Evolutionary conservation across 2,329 filamentous ascomycete genomes (phyloP).

Genomic region (Fusarium sp.): DNA sequence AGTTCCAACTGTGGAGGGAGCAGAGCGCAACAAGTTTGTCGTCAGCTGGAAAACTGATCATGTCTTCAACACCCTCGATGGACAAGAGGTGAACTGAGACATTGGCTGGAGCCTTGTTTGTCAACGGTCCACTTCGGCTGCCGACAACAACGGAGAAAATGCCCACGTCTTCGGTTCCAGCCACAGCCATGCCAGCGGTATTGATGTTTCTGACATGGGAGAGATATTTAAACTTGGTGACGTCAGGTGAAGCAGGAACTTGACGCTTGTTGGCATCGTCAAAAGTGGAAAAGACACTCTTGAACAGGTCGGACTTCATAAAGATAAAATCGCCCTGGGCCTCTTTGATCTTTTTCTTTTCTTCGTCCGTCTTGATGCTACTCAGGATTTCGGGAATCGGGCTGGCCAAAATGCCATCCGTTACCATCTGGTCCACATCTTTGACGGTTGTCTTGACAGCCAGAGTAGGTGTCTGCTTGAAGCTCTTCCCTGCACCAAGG

Average conservation of each 20-base stretch:
- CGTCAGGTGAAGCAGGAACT: background rate
- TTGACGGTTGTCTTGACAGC: background rate
- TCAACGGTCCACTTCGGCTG: background rate
- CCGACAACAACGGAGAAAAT: background rate
- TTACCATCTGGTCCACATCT: background rate
- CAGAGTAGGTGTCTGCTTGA: background rate
- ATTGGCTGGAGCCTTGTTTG: background rate
- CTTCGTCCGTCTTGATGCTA: background rate
- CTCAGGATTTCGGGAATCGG: background rate
- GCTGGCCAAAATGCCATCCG: background rate
- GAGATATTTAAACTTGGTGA: background rate
- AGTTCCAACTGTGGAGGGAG: background rate
- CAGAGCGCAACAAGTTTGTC: background rate
- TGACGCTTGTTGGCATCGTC: background rate
- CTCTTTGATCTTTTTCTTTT: background rate
- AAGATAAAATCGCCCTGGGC: background rate
- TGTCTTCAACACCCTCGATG: background rate
- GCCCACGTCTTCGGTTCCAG: background rate
- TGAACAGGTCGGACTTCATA: background rate
- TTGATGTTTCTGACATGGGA: background rate
- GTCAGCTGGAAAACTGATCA: background rate
- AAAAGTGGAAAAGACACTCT: background rate
- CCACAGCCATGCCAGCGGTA: background rate
- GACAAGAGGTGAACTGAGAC: background rate
- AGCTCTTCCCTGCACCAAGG: background rate